These are phyloP conservation scores for Xylaria polymorpha DNA, from an alignment of 2,329 filamentous ascomycete species.

Conservation along the genomic window DNA sequence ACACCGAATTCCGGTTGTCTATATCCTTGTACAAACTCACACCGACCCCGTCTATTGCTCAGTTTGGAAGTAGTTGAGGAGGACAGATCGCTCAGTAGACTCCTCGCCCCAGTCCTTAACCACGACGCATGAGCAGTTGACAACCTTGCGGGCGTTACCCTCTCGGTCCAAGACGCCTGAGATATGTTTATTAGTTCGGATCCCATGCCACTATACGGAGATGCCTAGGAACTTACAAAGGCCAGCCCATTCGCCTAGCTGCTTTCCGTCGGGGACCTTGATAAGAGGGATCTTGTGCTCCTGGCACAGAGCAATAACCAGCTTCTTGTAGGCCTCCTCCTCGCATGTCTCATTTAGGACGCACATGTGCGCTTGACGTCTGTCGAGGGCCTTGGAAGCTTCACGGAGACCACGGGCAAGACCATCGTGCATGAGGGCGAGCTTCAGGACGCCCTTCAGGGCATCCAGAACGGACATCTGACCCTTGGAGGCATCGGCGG, in stretches of 20 bases:
- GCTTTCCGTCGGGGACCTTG: constrained; percentile 99
- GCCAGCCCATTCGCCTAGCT: constrained; percentile 99
- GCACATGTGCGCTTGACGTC: constrained; percentile 99
- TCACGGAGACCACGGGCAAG: constrained; percentile 98
- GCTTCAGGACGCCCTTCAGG: constrained; percentile 98
- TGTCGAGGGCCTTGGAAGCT: constrained; percentile 98
- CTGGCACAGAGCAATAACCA: constrained; percentile 96
- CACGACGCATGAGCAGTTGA: constrained; percentile 99
- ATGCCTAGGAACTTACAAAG: constrained; percentile 80
- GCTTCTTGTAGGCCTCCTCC: constrained; percentile 99
- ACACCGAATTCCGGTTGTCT: constrained; percentile 45
- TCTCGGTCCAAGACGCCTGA: constrained; percentile 97
- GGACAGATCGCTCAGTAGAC: constrained; percentile 97
- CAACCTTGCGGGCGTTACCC: constrained; percentile 99
- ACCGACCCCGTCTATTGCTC: constrained; percentile 67
- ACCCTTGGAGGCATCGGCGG: constrained; percentile 87
- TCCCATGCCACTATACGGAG: background rate
- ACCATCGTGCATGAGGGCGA: constrained; percentile 99
- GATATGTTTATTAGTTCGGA: constrained; percentile 48
- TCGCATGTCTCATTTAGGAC: constrained; percentile 99
- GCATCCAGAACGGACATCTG: constrained; percentile 99
- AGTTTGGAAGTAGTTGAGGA: constrained; percentile 99
- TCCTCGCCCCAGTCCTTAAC: constrained; percentile 99
- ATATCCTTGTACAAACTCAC: constrained; percentile 51
- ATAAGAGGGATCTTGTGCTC: constrained; percentile 99